Percentiles rank a stretch among this genome's conserved stretches.
Conservation (phyloP, 2,329 filamentous ascomycete species). For the Arthrobotrys sphaeroides region DNA sequence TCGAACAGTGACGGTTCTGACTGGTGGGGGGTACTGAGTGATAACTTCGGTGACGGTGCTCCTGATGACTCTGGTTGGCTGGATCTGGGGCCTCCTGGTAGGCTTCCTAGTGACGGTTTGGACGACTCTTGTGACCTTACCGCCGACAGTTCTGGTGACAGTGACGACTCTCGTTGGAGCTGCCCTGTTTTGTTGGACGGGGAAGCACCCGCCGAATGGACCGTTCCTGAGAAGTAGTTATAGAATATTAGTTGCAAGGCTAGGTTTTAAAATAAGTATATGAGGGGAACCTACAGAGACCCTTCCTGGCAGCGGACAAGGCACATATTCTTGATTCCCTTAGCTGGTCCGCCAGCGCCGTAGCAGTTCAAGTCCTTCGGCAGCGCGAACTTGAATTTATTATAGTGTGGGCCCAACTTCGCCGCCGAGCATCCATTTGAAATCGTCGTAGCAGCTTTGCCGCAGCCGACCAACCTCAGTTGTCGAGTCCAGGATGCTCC, state of each 20-base stretch:
- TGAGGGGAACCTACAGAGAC: background rate
- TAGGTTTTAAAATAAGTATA: background rate
- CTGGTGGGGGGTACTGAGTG: background rate
- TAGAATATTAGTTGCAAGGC: background rate
- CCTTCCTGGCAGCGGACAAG: background rate
- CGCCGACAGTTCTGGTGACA: background rate
- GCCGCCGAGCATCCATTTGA: background rate
- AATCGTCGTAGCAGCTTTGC: background rate
- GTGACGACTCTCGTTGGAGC: background rate
- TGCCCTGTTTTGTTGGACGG: background rate
- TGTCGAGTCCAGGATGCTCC: background rate
- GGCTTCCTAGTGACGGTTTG: background rate
- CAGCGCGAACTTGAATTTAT: background rate
- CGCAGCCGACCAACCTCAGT: background rate
- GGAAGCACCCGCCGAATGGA: background rate
- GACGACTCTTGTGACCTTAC: background rate
- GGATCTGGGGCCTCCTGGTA: background rate
- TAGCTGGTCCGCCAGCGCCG: background rate
- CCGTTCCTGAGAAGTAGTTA: background rate
- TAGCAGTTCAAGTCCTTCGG: background rate
- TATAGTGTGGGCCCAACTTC: background rate
- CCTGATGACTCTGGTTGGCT: background rate
- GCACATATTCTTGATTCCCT: background rate
- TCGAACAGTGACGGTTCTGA: background rate
- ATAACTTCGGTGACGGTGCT: background rate